Base-by-base conservation (phyloP, 768 basidiomycete genomes). In the Suillus occidentalis region DNA sequence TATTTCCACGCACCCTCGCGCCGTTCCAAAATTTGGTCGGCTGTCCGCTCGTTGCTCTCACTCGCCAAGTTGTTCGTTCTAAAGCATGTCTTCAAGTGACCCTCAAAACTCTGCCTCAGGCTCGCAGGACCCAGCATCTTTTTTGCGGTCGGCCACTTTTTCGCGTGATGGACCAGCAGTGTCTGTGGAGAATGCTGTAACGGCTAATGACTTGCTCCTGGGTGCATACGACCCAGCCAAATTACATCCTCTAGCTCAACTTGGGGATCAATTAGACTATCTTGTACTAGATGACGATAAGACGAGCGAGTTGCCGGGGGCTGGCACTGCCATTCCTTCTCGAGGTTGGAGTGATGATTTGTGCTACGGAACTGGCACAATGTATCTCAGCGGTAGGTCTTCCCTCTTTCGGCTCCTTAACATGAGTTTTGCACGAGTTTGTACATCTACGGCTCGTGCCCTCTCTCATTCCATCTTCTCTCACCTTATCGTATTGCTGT, bases 331-430 rank as follows among this genome's bases (percentile, higher is more conserved):
- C 65, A 87, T 99, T 69, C 95, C 96, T 71, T 92, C 90, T 76
- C 84, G 97, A 82, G 95, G 97, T 68, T 99, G 95, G 96, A 93
- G 94, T 81, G 97, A 99, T 82, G 97, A 99, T 82, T 81, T 99
- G 66, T 98, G 95, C 86, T 98, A 99, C 80, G 97, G 97, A 74
- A 98, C 96, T 72, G 97, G 97, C 68, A 96, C 96, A 70, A 97
- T 95, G 82, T 99, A 99, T 88, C 89, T 99, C 64, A 86, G 92
- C 78, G 97, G 97, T 98, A 75, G 75, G 94, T 89, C 67, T 60
- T 66, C 64, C 83, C 84, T 85, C 85, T 83, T 85, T 87, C 83
- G 85, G 82, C 81, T 85, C 72, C 67, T 68, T 40, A 60, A 72
- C 77, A 76, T 67, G 76, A 72, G 76, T 82, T 84, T 82, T 76